Conservation (phyloP, 2,329 filamentous ascomycete genomes). For the Aspergillus sp. region DNA sequence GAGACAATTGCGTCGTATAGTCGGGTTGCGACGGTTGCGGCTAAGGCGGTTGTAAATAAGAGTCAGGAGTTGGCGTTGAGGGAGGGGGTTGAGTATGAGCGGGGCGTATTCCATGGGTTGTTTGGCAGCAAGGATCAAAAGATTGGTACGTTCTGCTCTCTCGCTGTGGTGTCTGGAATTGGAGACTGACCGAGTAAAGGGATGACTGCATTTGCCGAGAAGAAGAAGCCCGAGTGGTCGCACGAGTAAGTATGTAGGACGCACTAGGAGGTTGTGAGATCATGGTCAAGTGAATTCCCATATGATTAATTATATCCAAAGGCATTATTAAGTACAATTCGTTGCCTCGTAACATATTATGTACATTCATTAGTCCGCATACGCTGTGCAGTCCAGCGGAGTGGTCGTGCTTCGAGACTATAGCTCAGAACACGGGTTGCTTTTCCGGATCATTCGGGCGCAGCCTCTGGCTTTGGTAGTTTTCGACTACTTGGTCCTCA, state of each 20-base stretch:
- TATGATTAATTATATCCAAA: slow-evolving; percentile 8
- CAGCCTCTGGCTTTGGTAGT: slow-evolving; percentile 49
- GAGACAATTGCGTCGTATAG: slow-evolving; percentile 88
- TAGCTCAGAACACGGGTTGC: slow-evolving; percentile 16
- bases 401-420: background rate
- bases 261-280: background rate
- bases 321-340: slow-evolving; percentile 13
- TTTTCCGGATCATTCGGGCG: slow-evolving; percentile 60
- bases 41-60: slow-evolving; percentile 99
- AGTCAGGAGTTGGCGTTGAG: slow-evolving; percentile 86
- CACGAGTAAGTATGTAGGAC: slow-evolving; percentile 63
- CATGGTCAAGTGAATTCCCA: background rate
- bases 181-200: slow-evolving; percentile 42
- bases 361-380: slow-evolving; percentile 24
- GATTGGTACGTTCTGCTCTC: slow-evolving; percentile 65
- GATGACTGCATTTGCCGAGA: slow-evolving; percentile 93
- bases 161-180: background rate
- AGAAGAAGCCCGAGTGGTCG: slow-evolving; percentile 90
- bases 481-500: slow-evolving; percentile 32
- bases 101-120: slow-evolving; percentile 86
- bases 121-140: slow-evolving; percentile 98
- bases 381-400: slow-evolving; percentile 2
- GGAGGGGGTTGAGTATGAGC: slow-evolving; percentile 94
- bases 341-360: slow-evolving; percentile 27
- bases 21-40: slow-evolving; percentile 82